Conservation (phyloP, 176 grass and related monocot species). For the Oryza punctata region DNA sequence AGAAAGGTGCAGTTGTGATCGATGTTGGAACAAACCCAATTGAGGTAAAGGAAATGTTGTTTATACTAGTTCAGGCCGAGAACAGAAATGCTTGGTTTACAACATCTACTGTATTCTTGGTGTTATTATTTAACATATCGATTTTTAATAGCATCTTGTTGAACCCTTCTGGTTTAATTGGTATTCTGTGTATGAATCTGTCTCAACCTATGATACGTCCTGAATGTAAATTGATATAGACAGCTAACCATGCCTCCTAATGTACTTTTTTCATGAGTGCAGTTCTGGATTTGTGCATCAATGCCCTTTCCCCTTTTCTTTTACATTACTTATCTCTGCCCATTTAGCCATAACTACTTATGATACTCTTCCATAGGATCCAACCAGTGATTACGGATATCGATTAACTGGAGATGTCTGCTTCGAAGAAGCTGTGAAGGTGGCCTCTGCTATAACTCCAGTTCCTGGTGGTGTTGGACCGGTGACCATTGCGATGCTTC, state of each 20-base stretch:
- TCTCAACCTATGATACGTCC: not conserved
- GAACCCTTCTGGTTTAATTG: conserved; percentile 6
- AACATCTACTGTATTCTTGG: not conserved
- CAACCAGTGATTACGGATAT: conserved; percentile 76
- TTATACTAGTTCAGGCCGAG: not conserved
- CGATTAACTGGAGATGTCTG: conserved; percentile 80
- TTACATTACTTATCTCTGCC: not conserved
- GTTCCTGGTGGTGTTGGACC: conserved; percentile 96
- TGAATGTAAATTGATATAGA: not conserved
- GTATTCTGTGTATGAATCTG: not conserved
- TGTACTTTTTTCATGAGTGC: not conserved
- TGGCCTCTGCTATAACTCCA: conserved; percentile 84
- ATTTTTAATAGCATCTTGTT: not conserved
- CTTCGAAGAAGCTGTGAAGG: conserved; percentile 81
- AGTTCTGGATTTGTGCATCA: not conserved
- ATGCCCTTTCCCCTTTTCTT: not conserved
- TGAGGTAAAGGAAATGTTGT: conserved; percentile 55
- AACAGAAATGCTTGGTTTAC: not conserved
- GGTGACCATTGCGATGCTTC: conserved; percentile 87
- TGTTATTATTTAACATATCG: not conserved
- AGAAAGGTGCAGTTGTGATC: conserved; percentile 82
- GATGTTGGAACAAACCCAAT: conserved; percentile 96
- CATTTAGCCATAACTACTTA: not conserved
- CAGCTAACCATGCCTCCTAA: not conserved
- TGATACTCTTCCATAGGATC: conserved; percentile 61